Conservation (phyloP, 352 stramenopile species). For the Phytophthora constricta region DNA sequence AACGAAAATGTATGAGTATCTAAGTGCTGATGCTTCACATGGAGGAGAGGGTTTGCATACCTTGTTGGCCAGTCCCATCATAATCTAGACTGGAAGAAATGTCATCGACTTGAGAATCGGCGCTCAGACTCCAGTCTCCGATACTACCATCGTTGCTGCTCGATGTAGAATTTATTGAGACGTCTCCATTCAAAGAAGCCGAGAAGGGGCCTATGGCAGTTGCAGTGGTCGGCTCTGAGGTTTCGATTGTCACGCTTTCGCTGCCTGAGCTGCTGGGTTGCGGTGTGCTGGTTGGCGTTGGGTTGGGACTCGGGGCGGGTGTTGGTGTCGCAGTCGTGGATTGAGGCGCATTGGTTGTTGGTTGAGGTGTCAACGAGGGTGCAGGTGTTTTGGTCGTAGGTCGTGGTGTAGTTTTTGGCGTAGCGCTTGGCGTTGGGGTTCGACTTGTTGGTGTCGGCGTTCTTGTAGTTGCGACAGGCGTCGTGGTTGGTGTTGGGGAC, state of each 20-base stretch:
- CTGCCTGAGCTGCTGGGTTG: constrained; percentile 12
- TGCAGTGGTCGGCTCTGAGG: constrained; percentile 9
- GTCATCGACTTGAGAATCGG: constrained; percentile 5
- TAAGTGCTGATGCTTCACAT: neutral
- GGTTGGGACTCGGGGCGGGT: neutral
- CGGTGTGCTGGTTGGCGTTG: constrained; percentile 9
- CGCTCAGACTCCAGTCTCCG: constrained; percentile 10
- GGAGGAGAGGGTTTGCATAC: constrained; percentile 2
- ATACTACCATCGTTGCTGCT: constrained; percentile 12
- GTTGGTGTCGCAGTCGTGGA: constrained; percentile 12
- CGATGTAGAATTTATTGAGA: constrained; percentile 4
- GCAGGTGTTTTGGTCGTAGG: constrained; percentile 5
- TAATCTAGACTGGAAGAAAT: constrained; percentile 19
- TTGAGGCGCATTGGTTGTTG: constrained; percentile 14
- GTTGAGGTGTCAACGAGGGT: too few relatives aligned
- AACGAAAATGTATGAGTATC: neutral
- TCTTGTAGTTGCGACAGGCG: neutral
- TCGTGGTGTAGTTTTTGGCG: constrained; percentile 11
- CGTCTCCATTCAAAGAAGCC: constrained; percentile 15
- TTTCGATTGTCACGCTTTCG: constrained; percentile 1
- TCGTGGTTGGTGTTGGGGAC: constrained; percentile 20
- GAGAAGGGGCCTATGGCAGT: constrained; percentile 13
- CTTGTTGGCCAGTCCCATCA: constrained; percentile 1
- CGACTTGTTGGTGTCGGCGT: constrained; percentile 13
- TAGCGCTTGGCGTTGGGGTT: constrained; percentile 1